These are phyloP conservation scores for Endotrypanum monterogeii DNA, from an alignment of 208 protist genomes.

Conservation along the genomic window DNA sequence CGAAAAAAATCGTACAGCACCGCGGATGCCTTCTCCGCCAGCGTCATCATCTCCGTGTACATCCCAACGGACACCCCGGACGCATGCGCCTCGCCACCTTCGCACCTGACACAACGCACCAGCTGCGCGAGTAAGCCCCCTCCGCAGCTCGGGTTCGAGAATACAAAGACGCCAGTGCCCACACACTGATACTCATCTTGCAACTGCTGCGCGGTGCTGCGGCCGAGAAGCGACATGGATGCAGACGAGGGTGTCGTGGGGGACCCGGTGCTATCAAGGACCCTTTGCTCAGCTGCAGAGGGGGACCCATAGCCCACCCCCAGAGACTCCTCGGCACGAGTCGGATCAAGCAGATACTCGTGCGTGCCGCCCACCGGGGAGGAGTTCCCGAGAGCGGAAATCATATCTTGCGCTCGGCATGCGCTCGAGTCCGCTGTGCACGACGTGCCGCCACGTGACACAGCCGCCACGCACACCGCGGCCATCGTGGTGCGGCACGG, in stretches of 20 bases:
- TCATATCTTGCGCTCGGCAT: not conserved
- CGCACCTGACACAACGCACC: conserved; percentile 21
- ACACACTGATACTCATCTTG: conserved; percentile 22
- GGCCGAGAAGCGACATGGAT: not conserved
- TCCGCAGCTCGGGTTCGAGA: conserved; percentile 55
- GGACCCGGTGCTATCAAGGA: not conserved
- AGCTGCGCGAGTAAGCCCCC: conserved; percentile 54
- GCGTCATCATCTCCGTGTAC: conserved; percentile 43
- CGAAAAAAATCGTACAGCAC: conserved; percentile 81
- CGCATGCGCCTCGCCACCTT: not conserved
- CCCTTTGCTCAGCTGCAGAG: conserved; percentile 10
- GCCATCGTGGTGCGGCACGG: conserved; percentile 84
- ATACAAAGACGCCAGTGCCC: conserved; percentile 61
- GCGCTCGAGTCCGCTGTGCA: not conserved
- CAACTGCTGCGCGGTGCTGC: not conserved
- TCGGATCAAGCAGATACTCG: conserved; percentile 70
- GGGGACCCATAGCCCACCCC: conserved; percentile 11
- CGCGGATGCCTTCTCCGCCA: conserved; percentile 60
- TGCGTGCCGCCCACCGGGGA: not conserved
- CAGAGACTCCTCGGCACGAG: conserved; percentile 51
- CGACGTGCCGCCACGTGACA: conserved; percentile 11
- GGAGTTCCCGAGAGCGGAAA: not conserved
- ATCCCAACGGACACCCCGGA: conserved; percentile 27
- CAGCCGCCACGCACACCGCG: conserved; percentile 53
- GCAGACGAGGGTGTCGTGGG: not conserved